phyloP scores from a whole-genome alignment of 192 early-diverging fungal genomes.

The Umbelopsis ramanniana region DNA sequence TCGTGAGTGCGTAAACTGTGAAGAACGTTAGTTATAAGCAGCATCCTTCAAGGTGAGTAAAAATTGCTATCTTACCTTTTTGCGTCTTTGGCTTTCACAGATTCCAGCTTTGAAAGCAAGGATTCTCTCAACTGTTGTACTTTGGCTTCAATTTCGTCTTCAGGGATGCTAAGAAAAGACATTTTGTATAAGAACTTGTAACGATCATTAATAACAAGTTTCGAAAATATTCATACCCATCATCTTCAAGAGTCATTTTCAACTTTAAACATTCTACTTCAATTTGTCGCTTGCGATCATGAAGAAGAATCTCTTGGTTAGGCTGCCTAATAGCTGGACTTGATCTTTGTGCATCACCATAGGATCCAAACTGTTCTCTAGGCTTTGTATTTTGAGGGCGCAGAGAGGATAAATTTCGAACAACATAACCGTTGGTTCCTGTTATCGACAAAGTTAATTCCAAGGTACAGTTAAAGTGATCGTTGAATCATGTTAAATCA shows the following conservation, averaged over 20 bases:
- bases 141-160: constrained; percentile 69
- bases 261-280: constrained; percentile 87
- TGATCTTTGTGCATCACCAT: constrained; percentile 24
- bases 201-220: background rate
- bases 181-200: background rate
- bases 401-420: constrained; percentile 83
- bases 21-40: background rate
- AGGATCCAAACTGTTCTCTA: constrained; percentile 43
- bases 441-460: too few species aligned
- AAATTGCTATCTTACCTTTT: constrained; percentile 35
- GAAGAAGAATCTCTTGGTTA: constrained; percentile 80
- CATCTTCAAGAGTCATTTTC: constrained; percentile 78
- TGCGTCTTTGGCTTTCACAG: constrained; percentile 28
- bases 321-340: constrained; percentile 53
- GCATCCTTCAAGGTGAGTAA: background rate
- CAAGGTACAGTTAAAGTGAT: too few species aligned
- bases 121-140: constrained; percentile 63
- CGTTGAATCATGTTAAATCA: too few species aligned
- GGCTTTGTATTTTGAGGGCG: constrained; percentile 39
- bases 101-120: constrained; percentile 60
- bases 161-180: constrained; percentile 47
- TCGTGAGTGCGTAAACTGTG: constrained; percentile 62
- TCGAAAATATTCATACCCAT: constrained; percentile 51
- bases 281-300: constrained; percentile 85
- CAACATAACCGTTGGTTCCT: constrained; percentile 95